Percentiles rank a stretch among this genome's conserved stretches.
phyloP scores from a whole-genome alignment of 345 rosid genomes.

The Cardiospermum halicacabum region DNA sequence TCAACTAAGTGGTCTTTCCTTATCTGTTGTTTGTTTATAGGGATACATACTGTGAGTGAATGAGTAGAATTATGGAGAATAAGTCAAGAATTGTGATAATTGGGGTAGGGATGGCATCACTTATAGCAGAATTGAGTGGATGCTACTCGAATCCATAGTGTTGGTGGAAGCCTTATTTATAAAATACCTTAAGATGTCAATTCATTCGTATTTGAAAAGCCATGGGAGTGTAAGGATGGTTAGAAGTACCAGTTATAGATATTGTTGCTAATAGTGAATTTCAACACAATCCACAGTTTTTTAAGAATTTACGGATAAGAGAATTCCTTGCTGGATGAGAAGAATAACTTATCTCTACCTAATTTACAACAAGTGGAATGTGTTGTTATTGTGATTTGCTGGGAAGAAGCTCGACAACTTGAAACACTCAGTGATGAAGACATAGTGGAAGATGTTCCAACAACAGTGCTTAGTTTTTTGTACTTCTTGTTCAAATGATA shows the following conservation, averaged over 20 bases:
- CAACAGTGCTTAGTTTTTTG: conserved; percentile 50
- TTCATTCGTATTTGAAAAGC: conserved; percentile 66
- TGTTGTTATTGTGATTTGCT: conserved; percentile 87
- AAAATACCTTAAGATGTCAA: conserved; percentile 59
- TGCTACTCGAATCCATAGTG: conserved; percentile 98
- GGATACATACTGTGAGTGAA: no score
- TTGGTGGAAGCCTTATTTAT: conserved; percentile 85
- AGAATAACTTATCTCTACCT: conserved; percentile 76
- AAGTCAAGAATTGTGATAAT: conserved; percentile 88
- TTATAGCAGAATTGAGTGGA: conserved; percentile 97
- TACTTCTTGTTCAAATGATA: conserved; percentile 19
- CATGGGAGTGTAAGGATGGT: conserved; percentile 98
- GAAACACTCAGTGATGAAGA: conserved; percentile 72
- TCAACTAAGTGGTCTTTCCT: no score
- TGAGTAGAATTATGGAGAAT: conserved; percentile 79
- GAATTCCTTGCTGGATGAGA: conserved; percentile 95
- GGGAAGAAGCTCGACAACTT: conserved; percentile 91
- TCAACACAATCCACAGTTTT: conserved; percentile 48
- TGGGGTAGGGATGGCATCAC: conserved; percentile 98
- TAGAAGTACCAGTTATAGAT: conserved; percentile 34
- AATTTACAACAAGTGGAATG: conserved; percentile 60
- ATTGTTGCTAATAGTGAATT: conserved; percentile 76
- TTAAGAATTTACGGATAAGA: conserved; percentile 39
- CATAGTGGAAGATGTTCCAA: conserved; percentile 56
- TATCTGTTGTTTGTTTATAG: no score